Conservation (phyloP, 306 rosid genomes). For the Begonia loranthoides region DNA sequence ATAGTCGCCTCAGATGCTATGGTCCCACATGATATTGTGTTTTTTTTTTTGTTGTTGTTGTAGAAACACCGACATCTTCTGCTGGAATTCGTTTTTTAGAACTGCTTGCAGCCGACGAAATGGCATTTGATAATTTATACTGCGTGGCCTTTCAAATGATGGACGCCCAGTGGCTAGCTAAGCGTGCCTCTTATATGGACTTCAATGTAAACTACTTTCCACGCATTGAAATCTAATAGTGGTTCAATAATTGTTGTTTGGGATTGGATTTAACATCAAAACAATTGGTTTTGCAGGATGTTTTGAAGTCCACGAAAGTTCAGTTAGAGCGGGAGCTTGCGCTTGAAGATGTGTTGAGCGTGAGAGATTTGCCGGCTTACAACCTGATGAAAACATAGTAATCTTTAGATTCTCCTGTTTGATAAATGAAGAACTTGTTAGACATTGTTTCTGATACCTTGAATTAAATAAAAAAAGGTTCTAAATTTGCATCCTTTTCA, state of each 20-base stretch:
- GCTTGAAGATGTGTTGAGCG: slow-evolving; percentile 58
- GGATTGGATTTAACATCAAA: too few relatives aligned
- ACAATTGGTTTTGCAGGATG: slow-evolving; percentile 33
- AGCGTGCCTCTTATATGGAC: slow-evolving; percentile 86
- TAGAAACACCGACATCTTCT: slow-evolving; percentile 50
- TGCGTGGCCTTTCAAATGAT: slow-evolving; percentile 81
- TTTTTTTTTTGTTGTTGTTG: slow-evolving; percentile 7
- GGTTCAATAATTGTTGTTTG: neutral
- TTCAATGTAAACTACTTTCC: slow-evolving; percentile 46
- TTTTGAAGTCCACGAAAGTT: slow-evolving; percentile 63
- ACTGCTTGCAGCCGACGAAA: slow-evolving; percentile 60
- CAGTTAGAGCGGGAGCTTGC: slow-evolving; percentile 95
- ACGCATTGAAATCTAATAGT: neutral
- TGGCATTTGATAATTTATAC: slow-evolving; percentile 75
- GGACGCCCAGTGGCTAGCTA: slow-evolving; percentile 97
- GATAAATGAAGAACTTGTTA: neutral
- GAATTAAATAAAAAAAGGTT: neutral
- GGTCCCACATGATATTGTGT: neutral
- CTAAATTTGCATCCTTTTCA: too few relatives aligned
- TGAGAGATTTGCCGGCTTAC: slow-evolving; percentile 76
- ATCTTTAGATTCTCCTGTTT: neutral
- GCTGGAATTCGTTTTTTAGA: slow-evolving; percentile 55
- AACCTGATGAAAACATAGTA: slow-evolving; percentile 50
- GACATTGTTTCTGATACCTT: neutral
- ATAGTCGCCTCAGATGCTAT: neutral